Percentiles rank a stretch among this genome's conserved stretches.
phyloP scores from a whole-genome alignment of 345 rosid genomes.

The Euphorbia lathyris region DNA sequence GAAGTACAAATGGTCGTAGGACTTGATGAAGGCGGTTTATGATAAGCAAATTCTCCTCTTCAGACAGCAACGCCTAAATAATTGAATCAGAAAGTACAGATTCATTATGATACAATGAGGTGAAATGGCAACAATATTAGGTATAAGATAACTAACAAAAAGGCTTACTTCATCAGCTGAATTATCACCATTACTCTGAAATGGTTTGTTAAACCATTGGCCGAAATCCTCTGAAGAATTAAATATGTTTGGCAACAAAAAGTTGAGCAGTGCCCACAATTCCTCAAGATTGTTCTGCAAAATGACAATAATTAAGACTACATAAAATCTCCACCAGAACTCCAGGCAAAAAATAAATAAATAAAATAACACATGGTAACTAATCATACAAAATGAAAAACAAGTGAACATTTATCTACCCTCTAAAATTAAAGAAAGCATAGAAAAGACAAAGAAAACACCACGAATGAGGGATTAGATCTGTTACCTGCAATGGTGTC shows the following conservation, averaged over 20 bases:
- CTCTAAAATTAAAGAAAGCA: not conserved
- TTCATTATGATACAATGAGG: not conserved
- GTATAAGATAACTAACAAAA: constrained; percentile 13
- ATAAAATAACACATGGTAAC: not conserved
- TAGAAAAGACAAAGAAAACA: not conserved
- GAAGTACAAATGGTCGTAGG: constrained; percentile 89
- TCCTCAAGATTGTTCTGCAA: constrained; percentile 91
- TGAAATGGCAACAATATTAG: constrained; percentile 2
- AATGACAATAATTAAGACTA: constrained; percentile 15
- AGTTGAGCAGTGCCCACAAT: constrained; percentile 91
- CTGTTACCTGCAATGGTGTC: constrained; percentile 77
- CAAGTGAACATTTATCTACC: not conserved
- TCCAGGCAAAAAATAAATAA: not conserved
- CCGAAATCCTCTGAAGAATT: constrained; percentile 94
- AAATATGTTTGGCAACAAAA: constrained; percentile 86
- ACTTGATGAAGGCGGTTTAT: constrained; percentile 96
- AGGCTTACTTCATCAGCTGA: constrained; percentile 74
- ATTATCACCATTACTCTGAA: constrained; percentile 81
- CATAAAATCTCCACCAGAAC: constrained; percentile 11
- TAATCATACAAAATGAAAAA: not conserved
- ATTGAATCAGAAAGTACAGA: not conserved
- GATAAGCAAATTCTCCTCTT: constrained; percentile 88
- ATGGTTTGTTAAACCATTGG: constrained; percentile 97
- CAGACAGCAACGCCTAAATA: constrained; percentile 75
- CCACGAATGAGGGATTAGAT: not conserved